Evolutionary conservation across 345 rosid species (phyloP), one percentile per base, ranked within the genome.

Genomic region (Noccaea bulbosa): DNA sequence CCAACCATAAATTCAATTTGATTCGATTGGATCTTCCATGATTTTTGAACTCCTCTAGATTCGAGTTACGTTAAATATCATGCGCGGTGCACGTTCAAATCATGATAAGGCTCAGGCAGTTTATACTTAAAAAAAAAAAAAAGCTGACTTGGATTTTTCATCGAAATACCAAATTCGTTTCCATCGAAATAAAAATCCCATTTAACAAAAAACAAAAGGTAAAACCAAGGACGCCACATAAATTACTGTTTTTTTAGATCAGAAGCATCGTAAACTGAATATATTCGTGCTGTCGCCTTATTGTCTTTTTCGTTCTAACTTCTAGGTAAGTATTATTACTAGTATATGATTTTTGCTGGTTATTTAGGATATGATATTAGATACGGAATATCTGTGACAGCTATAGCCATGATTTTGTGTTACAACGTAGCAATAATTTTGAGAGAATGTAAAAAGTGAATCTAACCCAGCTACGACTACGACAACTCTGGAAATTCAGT

Each of bases 271-370:
- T 15, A 53, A 30, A 16, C 52, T 54, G 43, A 67, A 30, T 17
- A 67, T 67, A 43, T 67, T 67, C 71, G 43, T 15, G 52, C 52
- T 67, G 71, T 53, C 71, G 8, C 20, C 43, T 53, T 53, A 6
- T 45, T 22, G 65, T 62, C 40, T 45, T 32, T 20, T 24, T 24
- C 7, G 5, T 20, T 11, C 3, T 1, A 48, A 17, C 32, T 17
- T 47, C 1, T 17, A 47, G 10, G 11, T 53, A 11, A 11, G 2
- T 16, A 2, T 17, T 48, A 47, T 43, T 43, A n/a, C 7, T 63
- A n/a, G n/a, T n/a, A 15, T 15, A 14, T 44, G 40, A 15, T 15
- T 45, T 48, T 20, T 8, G 20, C 20, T 64, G 20, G 37, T 6
- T 16, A 16, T 33, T 33, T 33, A 64, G 49, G 45, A 17, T 48